Evolutionary conservation across 129 eudicot species (phyloP).

Genomic region (Flaveria trinervia): DNA sequence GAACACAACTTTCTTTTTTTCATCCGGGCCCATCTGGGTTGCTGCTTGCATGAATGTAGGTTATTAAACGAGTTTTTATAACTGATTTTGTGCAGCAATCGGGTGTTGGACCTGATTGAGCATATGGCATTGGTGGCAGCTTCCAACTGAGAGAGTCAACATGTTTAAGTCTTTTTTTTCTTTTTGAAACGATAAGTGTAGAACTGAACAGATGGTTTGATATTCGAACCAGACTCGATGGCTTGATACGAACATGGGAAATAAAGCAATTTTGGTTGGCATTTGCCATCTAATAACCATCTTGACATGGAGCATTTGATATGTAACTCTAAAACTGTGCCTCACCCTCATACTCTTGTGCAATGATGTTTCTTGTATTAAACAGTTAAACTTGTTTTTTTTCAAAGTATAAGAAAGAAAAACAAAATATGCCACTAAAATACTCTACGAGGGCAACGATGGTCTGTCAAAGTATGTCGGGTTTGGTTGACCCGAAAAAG

Average conservation of each 20-base stretch:
- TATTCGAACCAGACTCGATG: constrained; percentile 24
- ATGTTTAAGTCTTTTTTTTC: constrained; percentile 1
- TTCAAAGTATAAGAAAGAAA: not conserved
- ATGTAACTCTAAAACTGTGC: not conserved
- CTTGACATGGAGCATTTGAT: constrained; percentile 23
- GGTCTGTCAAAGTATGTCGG: not conserved
- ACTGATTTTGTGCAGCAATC: constrained; percentile 64
- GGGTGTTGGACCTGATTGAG: constrained; percentile 87
- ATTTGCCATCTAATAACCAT: constrained; percentile 16
- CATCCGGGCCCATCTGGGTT: not conserved
- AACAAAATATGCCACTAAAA: not conserved
- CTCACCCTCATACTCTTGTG: too few relatives aligned
- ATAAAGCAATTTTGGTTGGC: constrained; percentile 21
- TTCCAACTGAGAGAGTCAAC: constrained; percentile 20
- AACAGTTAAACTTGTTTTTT: not conserved
- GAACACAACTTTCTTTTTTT: constrained; percentile 13
- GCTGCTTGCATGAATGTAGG: not conserved
- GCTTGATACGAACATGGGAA: constrained; percentile 26
- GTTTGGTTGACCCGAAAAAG: not conserved
- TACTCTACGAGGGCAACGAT: not conserved
- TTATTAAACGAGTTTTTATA: not conserved
- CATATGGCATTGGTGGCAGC: constrained; percentile 90
- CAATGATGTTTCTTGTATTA: too few relatives aligned
- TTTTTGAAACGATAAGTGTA: constrained; percentile 23
- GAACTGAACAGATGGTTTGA: constrained; percentile 20